Evolutionary conservation across 2,329 filamentous ascomycete genomes (phyloP), one percentile per base, ranked within the genome.

Genomic region (Fusarium stilboides): DNA sequence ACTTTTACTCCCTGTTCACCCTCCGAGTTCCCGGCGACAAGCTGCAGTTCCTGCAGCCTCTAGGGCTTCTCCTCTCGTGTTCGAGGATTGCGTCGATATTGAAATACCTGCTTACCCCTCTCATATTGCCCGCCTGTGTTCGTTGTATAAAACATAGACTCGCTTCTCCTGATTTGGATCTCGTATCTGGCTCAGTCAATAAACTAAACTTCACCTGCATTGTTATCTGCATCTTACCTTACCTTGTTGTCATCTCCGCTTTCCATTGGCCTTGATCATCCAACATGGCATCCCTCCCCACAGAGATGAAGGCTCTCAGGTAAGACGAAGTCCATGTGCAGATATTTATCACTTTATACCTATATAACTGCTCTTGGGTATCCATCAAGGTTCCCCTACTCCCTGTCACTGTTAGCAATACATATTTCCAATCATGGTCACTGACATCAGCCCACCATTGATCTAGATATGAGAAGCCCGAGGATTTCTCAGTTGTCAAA

Each of bases 231-330:
- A 43, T 34, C 28, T 33, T 31, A 28, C 17, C 19, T 44, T 24
- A 50, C 42, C 44, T 26, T 42, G 52, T 28, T 56, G 17, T 36
- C 28, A 19, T 40, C 47, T 36, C 31, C 39, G 49, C 28, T 24
- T 20, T 8, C 5, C 13, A 24, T 20, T 37, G 34, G 13, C 12
- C 36, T 22, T 28, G 20, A 50, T 33, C 34, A 42, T 19, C 17
- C 63, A 64, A 46, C 20, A 80, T 80, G 75, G 76, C 77, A 58
- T 75, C 73, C 72, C 81, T 88, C 67, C 85, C 85, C 61, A 80
- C 83, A 77, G 81, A 84, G 69, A 89, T 87, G 86, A 89, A 89
- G 80, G 88, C 88, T 79, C 85, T 90, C 78, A 82, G 84, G 87
- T 88, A 80, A 72, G 83, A 78, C 26, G 39, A 26, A 24, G 12